Base-by-base conservation (phyloP, 306 rosid species). In the Prosopis cineraria region DNA sequence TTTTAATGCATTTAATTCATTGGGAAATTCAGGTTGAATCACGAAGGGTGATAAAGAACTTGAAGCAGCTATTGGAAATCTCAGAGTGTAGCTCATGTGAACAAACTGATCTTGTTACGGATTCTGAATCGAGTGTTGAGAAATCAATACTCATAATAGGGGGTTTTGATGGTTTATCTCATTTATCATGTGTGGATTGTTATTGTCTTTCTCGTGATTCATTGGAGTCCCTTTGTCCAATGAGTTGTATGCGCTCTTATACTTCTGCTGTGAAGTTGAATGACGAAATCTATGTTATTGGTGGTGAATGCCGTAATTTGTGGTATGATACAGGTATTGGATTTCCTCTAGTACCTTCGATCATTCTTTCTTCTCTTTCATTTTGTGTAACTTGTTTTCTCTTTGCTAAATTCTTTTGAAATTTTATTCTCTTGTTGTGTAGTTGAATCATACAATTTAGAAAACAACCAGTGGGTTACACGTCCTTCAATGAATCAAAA, bases 401-500 rank as follows among this genome's bases (percentile, higher is more conserved):
- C 30, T 78, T 63, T 55, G 66, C 16, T 12, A 60, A 68, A 69
- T 8, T 58, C 27, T 67, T 31, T 74, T 66, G 77, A 37, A 53
- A 17, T 55, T 10, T 30, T 58, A 29, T 65, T 77, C 37, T 64
- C 30, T 55, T 55, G 16, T 19, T 84, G 20, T 72, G 70, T 63
- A 85, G 91, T 85, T 76, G 89, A 88, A 81, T 83, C 84, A 10
- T 88, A 88, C 60, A 80, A 78, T 22, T 76, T 75, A 40, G 63
- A 13, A 19, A 79, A 37, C 34, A 79, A 78, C 74, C 81, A 72
- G 78, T 85, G 91, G 62, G 14, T 55, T 55, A 10, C 31, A 22
- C 16, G 5, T 55, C 62, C 62, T 9, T 24, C 62, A 24, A 22
- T 55, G 62, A 55, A 55, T 22, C 62, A 55, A 55, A 55, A 55